Conservation (phyloP, 1,139 yeast species). For the Geotrichum cucujoidarum region DNA sequence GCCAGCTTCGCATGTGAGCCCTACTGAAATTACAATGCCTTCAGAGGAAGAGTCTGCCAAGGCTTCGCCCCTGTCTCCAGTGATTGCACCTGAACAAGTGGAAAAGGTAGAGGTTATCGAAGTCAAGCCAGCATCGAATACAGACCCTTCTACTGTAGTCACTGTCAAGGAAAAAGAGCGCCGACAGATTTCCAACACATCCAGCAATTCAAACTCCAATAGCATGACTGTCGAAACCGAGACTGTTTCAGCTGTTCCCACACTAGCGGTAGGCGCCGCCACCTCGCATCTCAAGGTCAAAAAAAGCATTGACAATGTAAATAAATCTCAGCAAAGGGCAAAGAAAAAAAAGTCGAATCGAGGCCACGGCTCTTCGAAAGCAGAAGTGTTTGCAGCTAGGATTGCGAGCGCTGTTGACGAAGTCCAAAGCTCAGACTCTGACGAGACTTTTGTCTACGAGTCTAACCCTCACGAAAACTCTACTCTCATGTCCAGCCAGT, state of each 20-base stretch:
- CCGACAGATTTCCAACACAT: background rate
- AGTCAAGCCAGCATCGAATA: background rate
- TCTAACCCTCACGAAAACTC: conserved; percentile 36
- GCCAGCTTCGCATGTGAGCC: background rate
- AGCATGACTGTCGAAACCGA: conserved; percentile 43
- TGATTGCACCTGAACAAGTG: background rate
- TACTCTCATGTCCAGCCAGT: conserved; percentile 5
- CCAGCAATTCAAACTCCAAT: conserved; percentile 15
- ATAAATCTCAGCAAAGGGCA: conserved; percentile 16
- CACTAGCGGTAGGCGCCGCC: conserved; percentile 31
- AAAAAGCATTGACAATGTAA: conserved; percentile 35
- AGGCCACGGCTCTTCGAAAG: conserved; percentile 39
- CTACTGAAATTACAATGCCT: background rate
- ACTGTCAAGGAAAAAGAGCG: background rate
- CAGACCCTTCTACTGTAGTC: background rate
- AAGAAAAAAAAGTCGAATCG: conserved; percentile 28
- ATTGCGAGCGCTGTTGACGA: conserved; percentile 93
- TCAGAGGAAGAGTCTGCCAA: background rate
- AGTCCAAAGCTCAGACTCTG: conserved; percentile 77
- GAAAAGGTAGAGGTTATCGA: background rate
- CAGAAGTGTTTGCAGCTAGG: conserved; percentile 90
- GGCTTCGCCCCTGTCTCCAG: conserved; percentile 1
- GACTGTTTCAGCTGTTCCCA: conserved; percentile 40
- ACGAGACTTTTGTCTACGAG: conserved; percentile 92
- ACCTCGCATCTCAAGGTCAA: conserved; percentile 27